A percentile compares a stretch with the other conserved stretches of the same genome.
phyloP scores from a whole-genome alignment of 805 yeast genomes.

The Cyberlindnera euphorbiae region DNA sequence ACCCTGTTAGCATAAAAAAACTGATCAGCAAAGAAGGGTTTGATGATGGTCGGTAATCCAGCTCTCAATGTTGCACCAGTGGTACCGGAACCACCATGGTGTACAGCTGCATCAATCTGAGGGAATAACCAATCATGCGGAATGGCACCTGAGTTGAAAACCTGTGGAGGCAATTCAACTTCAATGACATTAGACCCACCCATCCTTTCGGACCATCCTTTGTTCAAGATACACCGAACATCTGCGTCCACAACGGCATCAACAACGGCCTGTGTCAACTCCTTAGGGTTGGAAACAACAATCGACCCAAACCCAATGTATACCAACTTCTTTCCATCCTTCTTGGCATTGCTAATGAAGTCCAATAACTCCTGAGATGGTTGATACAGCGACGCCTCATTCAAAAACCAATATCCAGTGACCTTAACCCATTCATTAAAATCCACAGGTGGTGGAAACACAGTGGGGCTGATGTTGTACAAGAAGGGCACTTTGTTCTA shows the following conservation, averaged over 20 bases:
- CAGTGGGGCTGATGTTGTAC: constrained; percentile 82
- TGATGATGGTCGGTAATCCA: constrained; percentile 85
- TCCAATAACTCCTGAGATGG: constrained; percentile 56
- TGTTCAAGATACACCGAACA: constrained; percentile 81
- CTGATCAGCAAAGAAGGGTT: constrained; percentile 96
- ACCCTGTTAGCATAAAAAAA: constrained; percentile 85
- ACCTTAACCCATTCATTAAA: constrained; percentile 94
- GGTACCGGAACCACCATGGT: constrained; percentile 96
- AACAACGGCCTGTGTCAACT: constrained; percentile 70
- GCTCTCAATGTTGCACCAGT: constrained; percentile 87
- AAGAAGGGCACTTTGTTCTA: constrained; percentile 82
- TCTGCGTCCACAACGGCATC: constrained; percentile 77
- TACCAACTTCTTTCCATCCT: constrained; percentile 63
- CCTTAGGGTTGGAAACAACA: constrained; percentile 78
- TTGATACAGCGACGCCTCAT: constrained; percentile 51
- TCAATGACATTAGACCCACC: constrained; percentile 34
- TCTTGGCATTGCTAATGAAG: constrained; percentile 60
- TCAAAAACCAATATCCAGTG: constrained; percentile 93
- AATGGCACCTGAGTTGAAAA: constrained; percentile 64
- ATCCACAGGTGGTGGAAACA: constrained; percentile 90
- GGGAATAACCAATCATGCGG: constrained; percentile 97
- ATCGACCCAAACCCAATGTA: constrained; percentile 96
- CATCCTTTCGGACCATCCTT: constrained; percentile 90
- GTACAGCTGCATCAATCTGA: constrained; percentile 87
- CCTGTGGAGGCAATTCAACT: constrained; percentile 54